These are phyloP conservation scores for Bruguiera parviflora DNA, from an alignment of 345 rosid species.

Conservation along the genomic window DNA sequence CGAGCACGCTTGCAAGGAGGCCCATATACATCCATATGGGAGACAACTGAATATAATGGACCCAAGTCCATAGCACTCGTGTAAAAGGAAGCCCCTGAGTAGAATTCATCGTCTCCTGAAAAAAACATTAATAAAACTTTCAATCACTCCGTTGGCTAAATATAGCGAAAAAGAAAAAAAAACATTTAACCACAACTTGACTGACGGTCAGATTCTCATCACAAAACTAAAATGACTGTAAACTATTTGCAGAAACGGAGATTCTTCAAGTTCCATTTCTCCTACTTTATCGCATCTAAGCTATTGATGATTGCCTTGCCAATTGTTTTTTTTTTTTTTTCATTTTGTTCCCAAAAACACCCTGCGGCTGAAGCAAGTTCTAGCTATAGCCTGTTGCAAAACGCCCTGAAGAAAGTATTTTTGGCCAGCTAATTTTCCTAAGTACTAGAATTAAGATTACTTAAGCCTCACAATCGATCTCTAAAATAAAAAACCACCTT, in stretches of 20 bases:
- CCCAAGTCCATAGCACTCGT: conserved; percentile 40
- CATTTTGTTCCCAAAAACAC: no score
- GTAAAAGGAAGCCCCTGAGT: conserved; percentile 42
- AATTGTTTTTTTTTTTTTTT: no score
- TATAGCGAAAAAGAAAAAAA: neutral
- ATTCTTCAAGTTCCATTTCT: neutral
- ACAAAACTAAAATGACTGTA: neutral
- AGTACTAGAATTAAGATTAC: no score
- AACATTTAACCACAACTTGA: neutral
- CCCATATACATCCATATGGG: conserved; percentile 42
- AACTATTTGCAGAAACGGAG: neutral
- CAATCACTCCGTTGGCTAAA: conserved; percentile 1
- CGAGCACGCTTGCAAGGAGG: conserved; percentile 70
- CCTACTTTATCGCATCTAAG: neutral
- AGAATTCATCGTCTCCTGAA: conserved; percentile 67
- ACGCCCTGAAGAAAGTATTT: no score
- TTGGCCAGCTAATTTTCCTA: no score
- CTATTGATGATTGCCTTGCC: neutral
- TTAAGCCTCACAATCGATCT: conserved; percentile 1
- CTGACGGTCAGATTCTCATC: neutral
- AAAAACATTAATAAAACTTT: conserved; percentile 19
- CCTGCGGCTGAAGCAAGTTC: no score
- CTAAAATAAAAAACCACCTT: neutral
- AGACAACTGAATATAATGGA: conserved; percentile 38
- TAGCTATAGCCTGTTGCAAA: no score